Percentiles rank a stretch among this genome's conserved stretches.
These are phyloP conservation scores for Cercophora sp. DNA, from an alignment of 495 filamentous ascomycete species.

Conservation along the genomic window DNA sequence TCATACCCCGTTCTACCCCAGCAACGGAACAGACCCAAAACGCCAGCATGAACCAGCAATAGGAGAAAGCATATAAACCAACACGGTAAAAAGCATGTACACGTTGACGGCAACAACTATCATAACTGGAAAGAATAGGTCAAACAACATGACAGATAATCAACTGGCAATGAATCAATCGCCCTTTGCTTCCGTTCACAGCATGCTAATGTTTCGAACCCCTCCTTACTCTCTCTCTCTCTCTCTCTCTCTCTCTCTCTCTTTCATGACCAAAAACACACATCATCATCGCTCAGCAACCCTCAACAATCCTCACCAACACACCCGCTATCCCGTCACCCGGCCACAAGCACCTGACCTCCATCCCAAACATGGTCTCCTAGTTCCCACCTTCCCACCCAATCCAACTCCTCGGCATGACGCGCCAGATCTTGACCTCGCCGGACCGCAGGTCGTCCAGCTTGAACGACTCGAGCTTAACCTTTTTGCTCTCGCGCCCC, in stretches of 20 bases:
- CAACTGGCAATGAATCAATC: too few species aligned
- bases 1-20: too few species aligned
- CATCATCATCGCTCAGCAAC: not conserved
- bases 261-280: not conserved
- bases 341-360: not conserved
- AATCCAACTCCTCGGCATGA: slow-evolving; percentile 88
- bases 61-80: too few species aligned
- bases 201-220: not conserved
- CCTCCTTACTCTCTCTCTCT: too few species aligned
- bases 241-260: not conserved
- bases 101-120: too few species aligned
- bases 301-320: not conserved
- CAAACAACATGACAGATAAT: too few species aligned
- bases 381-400: slow-evolving; percentile 62
- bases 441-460: slow-evolving; percentile 87
- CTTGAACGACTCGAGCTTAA: slow-evolving; percentile 89
- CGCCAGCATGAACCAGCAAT: too few species aligned
- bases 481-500: slow-evolving; percentile 89
- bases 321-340: not conserved
- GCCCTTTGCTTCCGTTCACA: not conserved
- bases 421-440: slow-evolving; percentile 96
- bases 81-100: too few species aligned
- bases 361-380: slow-evolving; percentile 12
- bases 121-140: too few species aligned
- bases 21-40: too few species aligned